Base-by-base conservation (phyloP, 1,284 basidiomycete species). In the Ustilago shanxiensis region DNA sequence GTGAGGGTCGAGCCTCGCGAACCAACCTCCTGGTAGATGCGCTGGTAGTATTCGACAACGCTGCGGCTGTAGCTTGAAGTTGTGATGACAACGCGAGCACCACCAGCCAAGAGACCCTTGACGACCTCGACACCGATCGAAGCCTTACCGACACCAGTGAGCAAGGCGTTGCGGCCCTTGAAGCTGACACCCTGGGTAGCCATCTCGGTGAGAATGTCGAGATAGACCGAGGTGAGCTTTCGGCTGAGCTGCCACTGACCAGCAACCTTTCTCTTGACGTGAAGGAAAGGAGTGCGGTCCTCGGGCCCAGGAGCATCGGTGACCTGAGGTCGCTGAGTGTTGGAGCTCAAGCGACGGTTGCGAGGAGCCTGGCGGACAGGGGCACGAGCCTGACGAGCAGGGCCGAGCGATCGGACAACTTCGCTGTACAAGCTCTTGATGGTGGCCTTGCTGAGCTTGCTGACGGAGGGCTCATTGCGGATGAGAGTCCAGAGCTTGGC, bases 51-150 rank as follows among this genome's bases (percentile, higher is more conserved):
- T 87, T 98, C 95, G 75, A 99, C 95, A 9, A 93, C 95, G 54
- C 92, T 91, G 41, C 71, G 62, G 49, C 60, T 67, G 64, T 72
- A 83, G 66, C 79, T 79, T 35, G 79, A 98, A 29, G 97, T 99
- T 28, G 96, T 99, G 87, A 99, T 93, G 55, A 99, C 92, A 77
- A 98, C 94, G 80, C 94, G 94, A 33, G 95, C 95, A 67, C 96
- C 97, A 69, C 96, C 97, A 45, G 95, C 93, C 31, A 99, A 90
- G 16, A 99, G 90, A 77, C 96, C 96, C 87, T 98, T 98, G 80
- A 99, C 89, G 78, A 98, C 94, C 87, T 99, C 97, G 66, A 97
- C 93, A 79, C 96, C 96, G 83, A 99, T 99, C 3, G 95, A 97
- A 26, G 94, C 96, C 86, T 95, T 95, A 66, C 96, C 96, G 63